These are phyloP conservation scores for Zangia roseola DNA, from an alignment of 768 basidiomycete genomes.

Conservation along the genomic window DNA sequence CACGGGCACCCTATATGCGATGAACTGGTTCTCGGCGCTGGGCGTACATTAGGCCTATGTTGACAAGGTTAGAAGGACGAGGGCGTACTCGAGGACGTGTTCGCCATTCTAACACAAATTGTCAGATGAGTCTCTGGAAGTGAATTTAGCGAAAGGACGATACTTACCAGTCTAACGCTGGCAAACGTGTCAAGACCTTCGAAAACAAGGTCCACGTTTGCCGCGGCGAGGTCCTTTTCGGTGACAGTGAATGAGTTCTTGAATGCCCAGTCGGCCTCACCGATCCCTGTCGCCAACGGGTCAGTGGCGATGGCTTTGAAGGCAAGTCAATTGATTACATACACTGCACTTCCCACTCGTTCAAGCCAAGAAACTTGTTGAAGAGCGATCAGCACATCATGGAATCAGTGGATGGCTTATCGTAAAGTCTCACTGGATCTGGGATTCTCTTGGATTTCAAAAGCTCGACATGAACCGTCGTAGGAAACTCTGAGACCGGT, in stretches of 20 bases:
- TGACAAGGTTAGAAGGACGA: background rate
- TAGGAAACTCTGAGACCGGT: conserved; percentile 64
- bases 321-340: background rate
- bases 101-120: conserved; percentile 61
- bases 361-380: conserved; percentile 65
- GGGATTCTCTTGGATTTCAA: conserved; percentile 70
- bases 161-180: conserved; percentile 57
- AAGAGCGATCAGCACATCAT: conserved; percentile 8
- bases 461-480: conserved; percentile 85
- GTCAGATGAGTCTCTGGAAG: background rate
- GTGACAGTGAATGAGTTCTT: conserved; percentile 58
- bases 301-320: no score
- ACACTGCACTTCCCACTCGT: conserved; percentile 94
- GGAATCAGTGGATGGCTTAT: background rate
- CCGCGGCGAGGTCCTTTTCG: conserved; percentile 42
- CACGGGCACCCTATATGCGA: conserved; percentile 63
- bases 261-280: conserved; percentile 86
- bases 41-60: background rate
- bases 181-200: conserved; percentile 93
- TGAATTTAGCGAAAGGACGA: background rate
- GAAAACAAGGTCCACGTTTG: conserved; percentile 74
- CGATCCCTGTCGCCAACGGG: conserved; percentile 92
- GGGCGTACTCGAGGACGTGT: conserved; percentile 56
- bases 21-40: conserved; percentile 83
- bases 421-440: conserved; percentile 64